Evolutionary conservation across 2,329 filamentous ascomycete genomes (phyloP), one percentile per base, ranked within the genome.

Genomic region (Zalaria sp.): DNA sequence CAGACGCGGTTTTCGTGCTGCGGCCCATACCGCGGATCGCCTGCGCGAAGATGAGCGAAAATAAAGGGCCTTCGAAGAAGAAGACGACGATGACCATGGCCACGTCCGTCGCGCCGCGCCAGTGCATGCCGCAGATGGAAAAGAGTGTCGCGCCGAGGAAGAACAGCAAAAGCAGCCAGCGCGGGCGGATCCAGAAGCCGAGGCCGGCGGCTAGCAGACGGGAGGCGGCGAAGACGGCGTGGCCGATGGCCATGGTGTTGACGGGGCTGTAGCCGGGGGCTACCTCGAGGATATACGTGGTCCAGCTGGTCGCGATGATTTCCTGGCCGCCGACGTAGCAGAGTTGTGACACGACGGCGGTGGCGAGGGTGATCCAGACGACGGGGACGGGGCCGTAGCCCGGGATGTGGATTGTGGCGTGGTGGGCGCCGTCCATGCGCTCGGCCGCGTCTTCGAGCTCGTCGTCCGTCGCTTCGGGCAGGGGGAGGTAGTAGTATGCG

Each of bases 241-340:
- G 75, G 0, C 65, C 73, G 27, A 78, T 61, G 0, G 73, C 71
- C 43, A 69, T 60, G 46, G 67, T 69, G 28, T 72, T 57, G 3
- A 53, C 47, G 2, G 36, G 36, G 42, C 65, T 57, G 25, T 60
- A 51, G 2, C 50, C 49, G 0, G 68, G 63, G 9, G 58, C 56
- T 5, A 67, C 60, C 3, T 53, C 43, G 1, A 43, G 27, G 25
- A 74, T 54, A 42, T 73, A 73, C 2, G 57, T 49, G 25, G 56
- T 50, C 40, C 73, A 71, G 8, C 60, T 62, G 5, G 65, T 68
- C 2, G 71, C 67, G 18, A 74, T 58, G 27, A 67, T 66, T 57
- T 79, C 76, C 53, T 79, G 75, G 1, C 66, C 72, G 8, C 73
- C 75, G 1, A 77, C 70, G 47, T 79, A 79, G 58, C 71, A 75